Base-by-base conservation (phyloP, 2,329 filamentous ascomycete species). In the Pleoardoris graminearum region DNA sequence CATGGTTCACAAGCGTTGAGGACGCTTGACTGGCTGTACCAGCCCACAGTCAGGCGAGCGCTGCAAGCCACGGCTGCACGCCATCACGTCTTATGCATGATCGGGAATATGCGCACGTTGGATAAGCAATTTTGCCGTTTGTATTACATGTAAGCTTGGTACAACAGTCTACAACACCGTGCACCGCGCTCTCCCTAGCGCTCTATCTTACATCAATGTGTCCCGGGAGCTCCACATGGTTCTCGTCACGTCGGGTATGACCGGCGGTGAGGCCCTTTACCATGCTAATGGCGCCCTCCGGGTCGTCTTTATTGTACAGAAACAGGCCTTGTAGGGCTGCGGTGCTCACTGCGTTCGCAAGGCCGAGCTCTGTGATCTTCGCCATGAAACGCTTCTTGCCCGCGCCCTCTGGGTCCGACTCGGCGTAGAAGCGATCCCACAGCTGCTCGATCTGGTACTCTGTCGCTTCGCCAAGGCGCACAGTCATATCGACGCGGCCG, bases 401-500 rank as follows among this genome's bases (percentile, higher is more conserved):
- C 5, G 76, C 73, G 14, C 86, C 85, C 49, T 85, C 81, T 0
- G 65, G 60, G 67, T 96, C 92, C 21, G 90, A 78, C 29, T 95
- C 90, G 3, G 89, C 88, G 68, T 97, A 99, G 77, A 97, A 99
- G 17, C 94, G 85, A 72, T 95, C 88, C 91, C 93, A 99, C 76
- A 99, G 89, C 72, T 88, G 81, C 12, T 79, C 84, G 16, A 95
- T 92, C 75, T 97, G 94, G 71, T 89, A 88, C 53, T 85, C 81
- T 2, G 89, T 93, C 27, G 93, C 91, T 73, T 96, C 89, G 32
- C 92, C 93, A 43, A 99, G 87, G 49, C 90, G 85, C 3, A 96
- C 83, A 61, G 90, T 94, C 87, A 97, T 89, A 73, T 99, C 94
- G 0, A 99, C 91, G 43, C 94, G 84, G 0, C 94, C 94, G 0